A percentile compares a stretch with the other conserved stretches of the same genome.
Evolutionary conservation across 2,329 filamentous ascomycete species (phyloP).

Genomic region (Samsoniella hepiali): DNA sequence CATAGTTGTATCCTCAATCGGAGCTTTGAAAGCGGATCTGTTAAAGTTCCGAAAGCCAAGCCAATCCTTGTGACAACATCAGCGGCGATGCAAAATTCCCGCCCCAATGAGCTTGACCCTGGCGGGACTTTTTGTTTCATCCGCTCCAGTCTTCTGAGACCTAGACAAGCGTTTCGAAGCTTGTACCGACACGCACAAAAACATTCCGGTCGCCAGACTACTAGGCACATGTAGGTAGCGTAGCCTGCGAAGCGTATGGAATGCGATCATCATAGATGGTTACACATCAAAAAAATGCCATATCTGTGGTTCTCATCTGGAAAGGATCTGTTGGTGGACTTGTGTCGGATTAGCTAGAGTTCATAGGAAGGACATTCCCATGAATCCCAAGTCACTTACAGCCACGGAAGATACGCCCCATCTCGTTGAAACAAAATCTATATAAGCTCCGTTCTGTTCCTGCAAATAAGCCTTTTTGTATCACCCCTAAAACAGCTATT

Average conservation of each 20-base stretch:
- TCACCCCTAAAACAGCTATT: neutral
- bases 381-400: neutral
- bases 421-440: neutral
- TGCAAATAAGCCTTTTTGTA: neutral
- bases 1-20: neutral
- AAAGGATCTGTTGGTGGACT: constrained; percentile 4
- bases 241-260: neutral
- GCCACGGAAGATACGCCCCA: neutral
- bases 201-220: neutral
- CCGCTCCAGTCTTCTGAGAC: neutral
- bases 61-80: neutral
- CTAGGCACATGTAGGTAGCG: neutral
- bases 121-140: neutral
- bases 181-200: neutral
- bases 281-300: neutral
- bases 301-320: neutral
- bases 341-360: neutral
- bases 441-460: constrained; percentile 8
- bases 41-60: neutral
- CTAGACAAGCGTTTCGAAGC: neutral
- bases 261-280: constrained; percentile 10
- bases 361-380: neutral
- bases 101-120: neutral
- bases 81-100: neutral
- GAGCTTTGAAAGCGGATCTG: neutral